Base-by-base conservation (phyloP, 2,329 filamentous ascomycete species). In the Pseudocercospora cruenta region DNA sequence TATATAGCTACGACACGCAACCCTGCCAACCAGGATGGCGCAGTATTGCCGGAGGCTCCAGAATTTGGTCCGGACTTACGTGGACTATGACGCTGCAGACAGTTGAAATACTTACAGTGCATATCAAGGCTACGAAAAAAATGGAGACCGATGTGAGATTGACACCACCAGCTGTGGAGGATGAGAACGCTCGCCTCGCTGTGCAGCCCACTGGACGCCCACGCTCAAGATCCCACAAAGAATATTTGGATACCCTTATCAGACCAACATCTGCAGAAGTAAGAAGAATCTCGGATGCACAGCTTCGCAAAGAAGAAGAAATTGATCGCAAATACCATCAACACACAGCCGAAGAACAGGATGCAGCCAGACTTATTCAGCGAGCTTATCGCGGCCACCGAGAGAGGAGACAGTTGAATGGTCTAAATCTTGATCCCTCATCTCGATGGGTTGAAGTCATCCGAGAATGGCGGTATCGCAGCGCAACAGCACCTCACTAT, bases 371-470 rank as follows among this genome's bases (percentile, higher is more conserved):
- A 36, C 71, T 70, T 49, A 78, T 78, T 22, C 76, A 78, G 67
- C 87, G 90, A 70, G 90, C 88, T 19, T 96, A 94, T 76, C 86
- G 92, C 43, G 92, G 92, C 6, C 92, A 95, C 77, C 86, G 91
- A 60, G 85, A 87, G 58, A 85, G 92, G 49, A 82, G 92, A 57
- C 88, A 93, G 76, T 83, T 94, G 68, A 78, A 86, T 33, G 92
- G 92, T 0, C 82, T 91, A 67, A 86, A 85, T 1, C 77, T 96
- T 24, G 86, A 91, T 75, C 86, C 91, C 9, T 87, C 84, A 28
- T 88, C 88, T 28, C 82, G 91, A 72, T 93, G 91, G 90, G 81
- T 86, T 6, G 87, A 91, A 71, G 89, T 91, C 62, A 80, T 78
- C 45, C 58, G 65, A 72, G 61, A 76, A 63, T 66, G 73, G 72